Conservation (phyloP, 1,284 basidiomycete genomes). For the Moesziomyces sp. region DNA sequence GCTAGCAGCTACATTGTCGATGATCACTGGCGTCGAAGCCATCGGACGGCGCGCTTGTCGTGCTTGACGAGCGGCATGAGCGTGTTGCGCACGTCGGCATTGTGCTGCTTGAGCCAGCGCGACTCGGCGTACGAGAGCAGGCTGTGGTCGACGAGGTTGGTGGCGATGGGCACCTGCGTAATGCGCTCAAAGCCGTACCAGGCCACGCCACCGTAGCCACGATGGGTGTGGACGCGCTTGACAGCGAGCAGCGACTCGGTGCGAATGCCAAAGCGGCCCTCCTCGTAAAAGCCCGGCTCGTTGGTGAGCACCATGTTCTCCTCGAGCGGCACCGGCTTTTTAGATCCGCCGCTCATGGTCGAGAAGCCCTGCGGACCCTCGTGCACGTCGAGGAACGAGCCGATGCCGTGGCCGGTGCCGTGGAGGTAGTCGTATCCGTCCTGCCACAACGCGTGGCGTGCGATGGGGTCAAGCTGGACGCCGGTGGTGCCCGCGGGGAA, state of each 20-base stretch:
- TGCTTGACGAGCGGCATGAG: slow-evolving; percentile 61
- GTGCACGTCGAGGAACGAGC: slow-evolving; percentile 61
- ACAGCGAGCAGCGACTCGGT: slow-evolving; percentile 61
- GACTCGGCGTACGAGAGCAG: slow-evolving; percentile 61
- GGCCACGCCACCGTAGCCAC: slow-evolving; percentile 48
- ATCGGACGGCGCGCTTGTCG: slow-evolving; percentile 53
- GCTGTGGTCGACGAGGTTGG: slow-evolving; percentile 59
- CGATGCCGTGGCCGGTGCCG: slow-evolving; percentile 64
- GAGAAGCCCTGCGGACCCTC: slow-evolving; percentile 62
- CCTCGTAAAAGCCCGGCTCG: slow-evolving; percentile 65
- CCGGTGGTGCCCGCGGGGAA: slow-evolving; percentile 64
- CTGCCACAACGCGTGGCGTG: slow-evolving; percentile 57
- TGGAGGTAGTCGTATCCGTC: slow-evolving; percentile 61
- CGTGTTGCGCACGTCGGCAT: slow-evolving; percentile 51
- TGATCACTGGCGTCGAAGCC: slow-evolving; percentile 53
- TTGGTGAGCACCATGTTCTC: slow-evolving; percentile 60
- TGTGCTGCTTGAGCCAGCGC: slow-evolving; percentile 67
- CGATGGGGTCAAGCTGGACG: slow-evolving; percentile 56
- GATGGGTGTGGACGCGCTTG: slow-evolving; percentile 44
- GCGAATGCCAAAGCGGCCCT: slow-evolving; percentile 62
- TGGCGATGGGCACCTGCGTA: slow-evolving; percentile 66
- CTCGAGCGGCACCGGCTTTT: slow-evolving; percentile 42
- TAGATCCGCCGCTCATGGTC: slow-evolving; percentile 50
- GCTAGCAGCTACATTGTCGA: too few species aligned
- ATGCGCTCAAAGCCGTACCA: slow-evolving; percentile 68